Conservation (phyloP, 768 basidiomycete genomes). For the Collybia mongolica region DNA sequence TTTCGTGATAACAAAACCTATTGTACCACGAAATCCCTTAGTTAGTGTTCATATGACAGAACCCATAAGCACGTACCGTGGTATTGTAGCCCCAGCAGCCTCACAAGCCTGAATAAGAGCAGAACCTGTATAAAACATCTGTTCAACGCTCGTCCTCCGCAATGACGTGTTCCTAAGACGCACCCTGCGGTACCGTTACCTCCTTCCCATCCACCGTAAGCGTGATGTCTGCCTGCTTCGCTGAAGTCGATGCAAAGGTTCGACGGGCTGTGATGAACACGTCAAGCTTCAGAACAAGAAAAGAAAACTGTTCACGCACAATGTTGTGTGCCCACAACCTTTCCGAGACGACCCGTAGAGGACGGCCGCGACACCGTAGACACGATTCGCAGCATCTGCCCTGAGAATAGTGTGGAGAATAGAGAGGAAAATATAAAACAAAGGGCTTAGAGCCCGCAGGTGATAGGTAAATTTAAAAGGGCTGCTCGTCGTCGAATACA, state of each 20-base stretch:
- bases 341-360: constrained; percentile 70
- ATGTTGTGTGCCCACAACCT: constrained; percentile 42
- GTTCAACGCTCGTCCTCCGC: not conserved
- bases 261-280: constrained; percentile 45
- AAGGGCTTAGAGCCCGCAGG: constrained; percentile 32
- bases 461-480: constrained; percentile 27
- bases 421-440: constrained; percentile 20
- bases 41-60: constrained; percentile 14
- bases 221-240: constrained; percentile 77
- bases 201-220: constrained; percentile 96
- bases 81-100: constrained; percentile 79
- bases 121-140: constrained; percentile 53
- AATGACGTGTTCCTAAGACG: constrained; percentile 22
- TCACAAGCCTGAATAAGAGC: constrained; percentile 98
- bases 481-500: constrained; percentile 42
- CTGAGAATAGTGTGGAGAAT: constrained; percentile 17
- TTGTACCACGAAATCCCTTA: constrained; percentile 5
- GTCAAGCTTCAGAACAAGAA: constrained; percentile 3
- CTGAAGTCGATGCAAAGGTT: constrained; percentile 63
- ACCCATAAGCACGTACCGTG: constrained; percentile 48
- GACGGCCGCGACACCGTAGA: constrained; percentile 58
- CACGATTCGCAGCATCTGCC: constrained; percentile 67
- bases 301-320: constrained; percentile 19
- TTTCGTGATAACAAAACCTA: constrained; percentile 87
- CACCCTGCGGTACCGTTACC: constrained; percentile 95